Evolutionary conservation across 176 grass and related monocot species (phyloP).

Genomic region (Raddia distichophylla): DNA sequence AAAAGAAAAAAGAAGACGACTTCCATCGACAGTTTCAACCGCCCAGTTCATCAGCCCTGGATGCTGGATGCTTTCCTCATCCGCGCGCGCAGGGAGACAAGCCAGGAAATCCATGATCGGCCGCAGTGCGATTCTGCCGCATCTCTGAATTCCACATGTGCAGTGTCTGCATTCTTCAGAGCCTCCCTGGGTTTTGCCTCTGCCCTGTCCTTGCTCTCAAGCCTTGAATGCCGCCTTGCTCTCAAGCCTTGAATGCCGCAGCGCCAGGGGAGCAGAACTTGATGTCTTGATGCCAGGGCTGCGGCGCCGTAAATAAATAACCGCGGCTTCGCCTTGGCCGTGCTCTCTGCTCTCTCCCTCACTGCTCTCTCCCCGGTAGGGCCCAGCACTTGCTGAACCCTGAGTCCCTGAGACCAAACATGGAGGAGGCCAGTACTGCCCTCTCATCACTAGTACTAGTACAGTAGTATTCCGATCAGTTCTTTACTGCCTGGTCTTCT

Average conservation of each 20-base stretch:
- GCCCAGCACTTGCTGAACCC: not conserved
- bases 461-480: too few species aligned
- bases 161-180: not conserved
- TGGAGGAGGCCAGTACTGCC: not conserved
- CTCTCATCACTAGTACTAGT: not conserved
- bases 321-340: not conserved
- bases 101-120: not conserved
- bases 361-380: not conserved
- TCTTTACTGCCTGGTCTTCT: not conserved
- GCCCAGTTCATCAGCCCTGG: too few species aligned
- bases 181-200: not conserved
- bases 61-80: too few species aligned
- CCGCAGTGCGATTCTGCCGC: not conserved
- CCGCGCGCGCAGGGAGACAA: not conserved
- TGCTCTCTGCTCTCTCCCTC: too few species aligned
- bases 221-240: not conserved
- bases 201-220: not conserved
- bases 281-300: not conserved
- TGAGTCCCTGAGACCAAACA: not conserved
- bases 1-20: too few species aligned
- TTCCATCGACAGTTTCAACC: too few species aligned
- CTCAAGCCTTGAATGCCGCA: not conserved
- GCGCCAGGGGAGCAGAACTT: not conserved
- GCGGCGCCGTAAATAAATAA: not conserved
- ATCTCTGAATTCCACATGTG: not conserved